Base-by-base conservation (phyloP, 306 rosid species). In the Prunus campanulata region DNA sequence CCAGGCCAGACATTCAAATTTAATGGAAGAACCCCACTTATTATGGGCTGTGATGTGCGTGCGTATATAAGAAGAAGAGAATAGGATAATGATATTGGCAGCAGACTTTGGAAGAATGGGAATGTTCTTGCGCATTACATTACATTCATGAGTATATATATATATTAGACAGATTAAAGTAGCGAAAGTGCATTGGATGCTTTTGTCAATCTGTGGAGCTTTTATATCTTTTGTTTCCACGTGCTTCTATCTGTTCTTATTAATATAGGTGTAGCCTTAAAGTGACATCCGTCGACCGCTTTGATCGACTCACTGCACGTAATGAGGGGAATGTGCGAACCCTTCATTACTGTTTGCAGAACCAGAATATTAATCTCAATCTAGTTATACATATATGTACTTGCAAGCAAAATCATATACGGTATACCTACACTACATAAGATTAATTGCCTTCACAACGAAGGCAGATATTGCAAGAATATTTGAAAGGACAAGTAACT, bases 401-500 rank as follows among this genome's bases (percentile, higher is more conserved):
- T 46, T 12, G 57, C 57, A 68, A 68, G 57, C 42, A 46, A 68
- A 22, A 46, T 1, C 48, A 42, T 11, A 42, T 20, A 20, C 20
- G 20, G 20, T 20, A 20, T n/a, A 57, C 63, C 2, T 32, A 32
- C 6, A 32, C 39, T 4, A 32, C 39, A 5, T 42, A 44, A 15
- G 52, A 39, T 22, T 9, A 48, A 74, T n/a, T 80, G 80, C 82
- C 89, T 83, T 81, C 74, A 32, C 18, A 61, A 50, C 39, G 75
- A 84, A 84, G 86, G 85, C 77, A 86, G 78, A 71, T 75, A 68
- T 20, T 70, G 72, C 24, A 29, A 52, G 20, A 64, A 14, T 46
- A 48, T 48, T 49, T 62, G 20, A 30, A 22, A 39, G 51, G 68
- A 52, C 35, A 39, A 7, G 44, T 39, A 39, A 39, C 44, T 6